phyloP scores from a whole-genome alignment of 805 yeast genomes.

The Ogataea trehaloabstinens region DNA sequence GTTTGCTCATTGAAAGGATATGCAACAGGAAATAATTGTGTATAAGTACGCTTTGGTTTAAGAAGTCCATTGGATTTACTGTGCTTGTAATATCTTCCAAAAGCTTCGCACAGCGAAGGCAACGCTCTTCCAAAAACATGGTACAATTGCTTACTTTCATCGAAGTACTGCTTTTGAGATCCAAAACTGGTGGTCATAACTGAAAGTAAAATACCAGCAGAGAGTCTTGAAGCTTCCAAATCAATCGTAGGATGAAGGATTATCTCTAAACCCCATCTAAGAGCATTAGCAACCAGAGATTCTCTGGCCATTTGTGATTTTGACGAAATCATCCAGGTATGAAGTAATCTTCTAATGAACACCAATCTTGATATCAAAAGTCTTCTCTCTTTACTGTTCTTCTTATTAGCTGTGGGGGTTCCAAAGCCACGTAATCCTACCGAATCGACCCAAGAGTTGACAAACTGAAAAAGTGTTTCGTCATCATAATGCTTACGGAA shows the following conservation, averaged over 20 bases:
- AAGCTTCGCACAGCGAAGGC: slow-evolving; percentile 51
- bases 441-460: slow-evolving; percentile 47
- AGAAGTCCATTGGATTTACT: slow-evolving; percentile 42
- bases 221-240: slow-evolving; percentile 60
- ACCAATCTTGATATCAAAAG: slow-evolving; percentile 57
- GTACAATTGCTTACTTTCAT: slow-evolving; percentile 35
- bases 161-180: slow-evolving; percentile 20
- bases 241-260: slow-evolving; percentile 47
- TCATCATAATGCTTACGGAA: slow-evolving; percentile 40
- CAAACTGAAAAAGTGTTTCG: slow-evolving; percentile 38
- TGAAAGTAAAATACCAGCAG: slow-evolving; percentile 56
- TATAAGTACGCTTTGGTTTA: slow-evolving; percentile 61
- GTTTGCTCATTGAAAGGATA: slow-evolving; percentile 65
- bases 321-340: slow-evolving; percentile 35
- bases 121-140: slow-evolving; percentile 50
- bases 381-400: slow-evolving; percentile 51
- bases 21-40: slow-evolving; percentile 63
- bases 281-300: slow-evolving; percentile 43
- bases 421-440: slow-evolving; percentile 56
- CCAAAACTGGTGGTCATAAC: slow-evolving; percentile 36
- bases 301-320: slow-evolving; percentile 27
- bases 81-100: slow-evolving; percentile 51
- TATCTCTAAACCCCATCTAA: slow-evolving; percentile 59
- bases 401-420: slow-evolving; percentile 26
- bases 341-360: slow-evolving; percentile 55